Evolutionary conservation across 73 alveolate genomes (phyloP).

Genomic region (Tetrahymena elliotti): DNA sequence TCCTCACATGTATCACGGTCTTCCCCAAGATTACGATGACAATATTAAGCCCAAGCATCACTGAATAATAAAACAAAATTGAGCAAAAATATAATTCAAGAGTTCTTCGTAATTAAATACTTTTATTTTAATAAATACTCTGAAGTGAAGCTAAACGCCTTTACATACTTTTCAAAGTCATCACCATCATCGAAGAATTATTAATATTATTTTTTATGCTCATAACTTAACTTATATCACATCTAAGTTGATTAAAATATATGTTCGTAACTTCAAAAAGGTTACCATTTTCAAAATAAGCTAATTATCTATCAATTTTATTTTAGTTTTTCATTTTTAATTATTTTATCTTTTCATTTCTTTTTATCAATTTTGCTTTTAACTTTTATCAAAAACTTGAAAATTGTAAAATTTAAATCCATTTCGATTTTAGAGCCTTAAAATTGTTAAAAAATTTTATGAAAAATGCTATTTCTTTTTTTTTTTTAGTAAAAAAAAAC

Average conservation of each 20-base stretch:
- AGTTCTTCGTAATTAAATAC: background rate
- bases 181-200: background rate
- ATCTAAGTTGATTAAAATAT: background rate
- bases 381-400: no score
- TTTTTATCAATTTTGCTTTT: no score
- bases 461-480: no score
- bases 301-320: background rate
- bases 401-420: no score
- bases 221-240: background rate
- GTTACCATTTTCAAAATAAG: background rate
- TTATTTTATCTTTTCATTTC: no score
- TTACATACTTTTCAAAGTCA: background rate
- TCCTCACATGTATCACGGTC: constrained; percentile 41
- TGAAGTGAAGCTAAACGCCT: background rate
- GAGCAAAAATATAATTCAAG: background rate
- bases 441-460: no score
- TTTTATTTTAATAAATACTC: no score
- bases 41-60: constrained; percentile 32
- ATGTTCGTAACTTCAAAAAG: background rate
- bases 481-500: no score
- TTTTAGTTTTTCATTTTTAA: background rate
- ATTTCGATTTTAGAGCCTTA: no score
- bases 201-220: background rate
- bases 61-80: background rate
- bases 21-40: constrained; percentile 40